Percentiles rank a stretch among this genome's conserved stretches.
These are phyloP conservation scores for Apiospora phragmitis DNA, from an alignment of 2,329 filamentous ascomycete species.

Conservation along the genomic window DNA sequence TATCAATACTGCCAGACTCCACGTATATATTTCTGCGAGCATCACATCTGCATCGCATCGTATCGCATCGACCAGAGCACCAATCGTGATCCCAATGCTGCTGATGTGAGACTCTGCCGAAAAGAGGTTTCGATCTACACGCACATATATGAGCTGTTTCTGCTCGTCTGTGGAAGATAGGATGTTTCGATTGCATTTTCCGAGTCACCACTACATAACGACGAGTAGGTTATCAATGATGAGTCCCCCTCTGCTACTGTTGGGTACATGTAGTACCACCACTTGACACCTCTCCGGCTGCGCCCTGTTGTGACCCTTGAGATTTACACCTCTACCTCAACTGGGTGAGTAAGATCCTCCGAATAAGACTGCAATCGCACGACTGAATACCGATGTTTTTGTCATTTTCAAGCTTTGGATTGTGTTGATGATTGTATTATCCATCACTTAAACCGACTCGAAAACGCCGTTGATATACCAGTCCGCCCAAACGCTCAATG, in stretches of 20 bases:
- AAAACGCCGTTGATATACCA: constrained; percentile 16
- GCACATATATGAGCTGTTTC: background rate
- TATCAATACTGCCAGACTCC: background rate
- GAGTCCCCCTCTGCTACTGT: background rate
- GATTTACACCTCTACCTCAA: background rate
- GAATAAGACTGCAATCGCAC: background rate
- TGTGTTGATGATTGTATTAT: background rate
- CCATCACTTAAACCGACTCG: constrained; percentile 2
- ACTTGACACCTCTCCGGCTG: background rate
- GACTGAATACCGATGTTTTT: background rate
- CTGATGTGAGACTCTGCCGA: background rate
- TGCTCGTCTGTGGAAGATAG: background rate
- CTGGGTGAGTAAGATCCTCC: background rate
- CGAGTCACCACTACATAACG: background rate
- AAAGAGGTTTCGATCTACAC: background rate
- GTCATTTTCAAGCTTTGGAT: background rate
- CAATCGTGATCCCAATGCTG: background rate
- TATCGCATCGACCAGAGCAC: background rate
- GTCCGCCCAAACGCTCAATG: background rate
- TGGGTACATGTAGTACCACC: background rate
- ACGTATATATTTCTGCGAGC: background rate
- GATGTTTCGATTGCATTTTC: background rate
- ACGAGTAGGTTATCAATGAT: background rate
- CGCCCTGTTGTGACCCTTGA: background rate
- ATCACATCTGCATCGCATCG: background rate